Conservation (phyloP, 2,329 filamentous ascomycete species). For the Aspergillus fructus region DNA sequence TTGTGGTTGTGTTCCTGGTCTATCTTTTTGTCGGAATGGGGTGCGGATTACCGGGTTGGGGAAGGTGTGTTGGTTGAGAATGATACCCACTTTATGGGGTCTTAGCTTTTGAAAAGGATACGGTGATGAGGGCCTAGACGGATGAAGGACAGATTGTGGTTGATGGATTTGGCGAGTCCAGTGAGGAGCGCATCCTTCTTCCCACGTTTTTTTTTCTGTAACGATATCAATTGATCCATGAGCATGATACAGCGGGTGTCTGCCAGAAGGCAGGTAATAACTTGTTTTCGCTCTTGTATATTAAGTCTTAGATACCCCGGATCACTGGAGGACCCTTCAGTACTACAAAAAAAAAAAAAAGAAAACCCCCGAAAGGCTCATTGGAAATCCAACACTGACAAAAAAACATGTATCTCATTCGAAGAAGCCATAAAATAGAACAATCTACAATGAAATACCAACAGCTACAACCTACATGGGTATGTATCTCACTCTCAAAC, state of each 20-base stretch:
- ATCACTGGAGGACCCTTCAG: too few relatives aligned
- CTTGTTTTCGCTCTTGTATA: too few relatives aligned
- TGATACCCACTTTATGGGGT: neutral
- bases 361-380: too few relatives aligned
- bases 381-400: neutral
- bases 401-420: neutral
- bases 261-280: too few relatives aligned
- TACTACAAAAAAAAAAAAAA: too few relatives aligned
- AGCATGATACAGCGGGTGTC: too few relatives aligned
- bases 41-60: slow-evolving; percentile 64
- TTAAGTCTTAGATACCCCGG: too few relatives aligned
- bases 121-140: neutral
- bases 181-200: neutral
- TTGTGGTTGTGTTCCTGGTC: slow-evolving; percentile 65
- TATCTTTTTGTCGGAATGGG: slow-evolving; percentile 72
- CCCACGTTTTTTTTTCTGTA: neutral
- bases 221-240: neutral
- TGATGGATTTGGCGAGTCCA: neutral
- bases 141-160: neutral
- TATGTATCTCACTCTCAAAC: slow-evolving; percentile 46
- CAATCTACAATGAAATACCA: neutral
- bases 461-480: neutral
- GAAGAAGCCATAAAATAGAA: neutral
- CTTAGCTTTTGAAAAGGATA: too few relatives aligned
- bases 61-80: slow-evolving; percentile 39